These are phyloP conservation scores for Fusarium sp. DNA, from an alignment of 2,329 filamentous ascomycete species.

Conservation along the genomic window DNA sequence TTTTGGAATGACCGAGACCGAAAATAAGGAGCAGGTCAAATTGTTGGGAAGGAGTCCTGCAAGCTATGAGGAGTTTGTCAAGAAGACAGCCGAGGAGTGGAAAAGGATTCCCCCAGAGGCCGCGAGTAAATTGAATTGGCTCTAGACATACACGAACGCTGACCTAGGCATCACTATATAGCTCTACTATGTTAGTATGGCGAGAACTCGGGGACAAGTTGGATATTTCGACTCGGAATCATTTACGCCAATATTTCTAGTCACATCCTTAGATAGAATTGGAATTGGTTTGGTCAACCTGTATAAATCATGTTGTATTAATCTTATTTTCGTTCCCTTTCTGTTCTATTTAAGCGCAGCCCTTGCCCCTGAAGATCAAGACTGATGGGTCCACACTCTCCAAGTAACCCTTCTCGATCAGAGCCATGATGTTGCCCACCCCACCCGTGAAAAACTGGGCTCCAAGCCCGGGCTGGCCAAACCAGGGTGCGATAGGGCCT, in stretches of 20 bases:
- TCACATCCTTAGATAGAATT: background rate
- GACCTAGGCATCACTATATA: background rate
- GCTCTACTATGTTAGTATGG: background rate
- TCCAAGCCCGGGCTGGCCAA: constrained; percentile 62
- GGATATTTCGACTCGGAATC: background rate
- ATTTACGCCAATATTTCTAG: background rate
- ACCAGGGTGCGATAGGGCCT: constrained; percentile 62
- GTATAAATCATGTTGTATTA: background rate
- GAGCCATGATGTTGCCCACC: constrained; percentile 32
- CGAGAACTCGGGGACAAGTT: background rate
- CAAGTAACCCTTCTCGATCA: constrained; percentile 36
- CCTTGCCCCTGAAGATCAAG: constrained; percentile 24
- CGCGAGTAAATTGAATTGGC: too few relatives aligned
- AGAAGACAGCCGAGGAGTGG: constrained; percentile 6
- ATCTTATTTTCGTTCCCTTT: background rate
- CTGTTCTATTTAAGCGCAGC: constrained; percentile 17
- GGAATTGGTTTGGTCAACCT: background rate
- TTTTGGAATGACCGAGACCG: constrained; percentile 16
- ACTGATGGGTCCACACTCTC: constrained; percentile 25
- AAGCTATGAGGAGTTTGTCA: constrained; percentile 21
- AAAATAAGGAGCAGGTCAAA: constrained; percentile 19
- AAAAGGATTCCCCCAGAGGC: background rate
- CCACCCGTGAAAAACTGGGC: constrained; percentile 48
- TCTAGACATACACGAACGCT: background rate
- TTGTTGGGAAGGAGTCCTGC: constrained; percentile 10